A percentile compares a stretch with the other conserved stretches of the same genome.
Evolutionary conservation across 805 yeast genomes (phyloP).

Genomic region (Cyberlindnera euphorbiiphila): DNA sequence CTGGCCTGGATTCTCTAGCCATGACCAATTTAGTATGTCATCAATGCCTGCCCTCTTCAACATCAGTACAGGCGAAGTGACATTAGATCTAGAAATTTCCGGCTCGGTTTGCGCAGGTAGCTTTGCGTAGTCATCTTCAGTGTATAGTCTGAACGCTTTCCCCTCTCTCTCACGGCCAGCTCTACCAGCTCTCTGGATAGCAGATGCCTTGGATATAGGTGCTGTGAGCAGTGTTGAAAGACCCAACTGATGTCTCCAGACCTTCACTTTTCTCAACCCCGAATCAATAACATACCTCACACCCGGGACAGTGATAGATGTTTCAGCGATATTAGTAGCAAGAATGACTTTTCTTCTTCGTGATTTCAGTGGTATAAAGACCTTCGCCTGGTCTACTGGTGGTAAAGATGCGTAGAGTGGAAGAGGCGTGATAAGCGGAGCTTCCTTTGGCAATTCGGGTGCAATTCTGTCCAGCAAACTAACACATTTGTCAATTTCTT

Average conservation of each 20-base stretch:
- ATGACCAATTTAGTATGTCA: conserved; percentile 81
- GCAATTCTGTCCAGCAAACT: conserved; percentile 56
- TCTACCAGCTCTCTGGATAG: conserved; percentile 94
- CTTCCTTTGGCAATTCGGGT: conserved; percentile 64
- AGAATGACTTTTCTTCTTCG: conserved; percentile 79
- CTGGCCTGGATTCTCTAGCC: conserved; percentile 89
- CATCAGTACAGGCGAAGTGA: conserved; percentile 79
- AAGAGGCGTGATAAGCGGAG: conserved; percentile 69
- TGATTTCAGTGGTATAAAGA: conserved; percentile 64
- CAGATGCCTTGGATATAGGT: conserved; percentile 91
- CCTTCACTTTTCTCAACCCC: conserved; percentile 89
- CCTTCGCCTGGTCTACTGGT: conserved; percentile 74
- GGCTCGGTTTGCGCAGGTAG: conserved; percentile 85
- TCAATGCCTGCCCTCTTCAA: conserved; percentile 79
- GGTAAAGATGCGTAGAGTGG: conserved; percentile 95
- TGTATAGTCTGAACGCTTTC: conserved; percentile 79
- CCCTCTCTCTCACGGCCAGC: conserved; percentile 99
- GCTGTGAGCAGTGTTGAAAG: conserved; percentile 89
- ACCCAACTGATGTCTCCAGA: conserved; percentile 91
- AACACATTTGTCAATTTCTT: conserved; percentile 87
- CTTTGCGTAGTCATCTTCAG: conserved; percentile 62
- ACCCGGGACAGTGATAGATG: conserved; percentile 94
- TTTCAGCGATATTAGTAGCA: conserved; percentile 96
- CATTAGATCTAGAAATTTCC: conserved; percentile 83
- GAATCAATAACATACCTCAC: conserved; percentile 90